Conservation (phyloP, 371 early-diverging fungal genomes). For the Umbelopsis sp. region DNA sequence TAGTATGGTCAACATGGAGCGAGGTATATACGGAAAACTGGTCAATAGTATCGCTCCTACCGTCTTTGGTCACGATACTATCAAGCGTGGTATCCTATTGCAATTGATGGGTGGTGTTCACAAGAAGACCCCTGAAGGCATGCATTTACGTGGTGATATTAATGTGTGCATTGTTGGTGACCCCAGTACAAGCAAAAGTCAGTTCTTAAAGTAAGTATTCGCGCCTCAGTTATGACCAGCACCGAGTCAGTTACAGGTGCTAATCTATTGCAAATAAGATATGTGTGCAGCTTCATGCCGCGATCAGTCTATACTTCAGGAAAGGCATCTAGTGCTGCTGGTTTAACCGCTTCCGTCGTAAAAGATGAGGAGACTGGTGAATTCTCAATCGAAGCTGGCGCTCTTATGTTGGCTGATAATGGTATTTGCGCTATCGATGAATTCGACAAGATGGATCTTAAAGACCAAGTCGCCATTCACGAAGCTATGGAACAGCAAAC, state of each 20-base stretch:
- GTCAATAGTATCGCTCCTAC: slow-evolving; percentile 93
- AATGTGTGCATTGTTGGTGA: slow-evolving; percentile 99
- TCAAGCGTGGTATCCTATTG: slow-evolving; percentile 97
- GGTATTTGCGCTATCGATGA: slow-evolving; percentile 99
- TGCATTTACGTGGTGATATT: slow-evolving; percentile 97
- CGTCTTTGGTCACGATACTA: slow-evolving; percentile 96
- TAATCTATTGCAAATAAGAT: slow-evolving; percentile 40
- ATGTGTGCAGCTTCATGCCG: slow-evolving; percentile 88
- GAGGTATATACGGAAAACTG: slow-evolving; percentile 72
- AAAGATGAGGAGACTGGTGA: slow-evolving; percentile 99
- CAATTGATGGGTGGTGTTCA: slow-evolving; percentile 98
- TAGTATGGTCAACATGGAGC: slow-evolving; percentile 67
- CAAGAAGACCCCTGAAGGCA: slow-evolving; percentile 93
- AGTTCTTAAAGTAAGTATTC: slow-evolving; percentile 87
- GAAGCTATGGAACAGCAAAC: slow-evolving; percentile 99
- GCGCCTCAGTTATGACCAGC: not conserved
- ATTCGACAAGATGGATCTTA: slow-evolving; percentile 99
- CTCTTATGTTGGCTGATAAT: slow-evolving; percentile 99
- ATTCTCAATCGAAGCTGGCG: slow-evolving; percentile 99
- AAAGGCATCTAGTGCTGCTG: slow-evolving; percentile 98
- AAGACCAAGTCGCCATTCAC: slow-evolving; percentile 99
- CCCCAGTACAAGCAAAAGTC: slow-evolving; percentile 97
- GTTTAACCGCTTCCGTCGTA: slow-evolving; percentile 98
- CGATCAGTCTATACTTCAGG: slow-evolving; percentile 98
- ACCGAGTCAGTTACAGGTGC: not conserved